Percentiles rank a stretch among this genome's conserved stretches.
These are phyloP conservation scores for Gautieria morchelliformis DNA, from an alignment of 768 basidiomycete genomes.

Conservation along the genomic window DNA sequence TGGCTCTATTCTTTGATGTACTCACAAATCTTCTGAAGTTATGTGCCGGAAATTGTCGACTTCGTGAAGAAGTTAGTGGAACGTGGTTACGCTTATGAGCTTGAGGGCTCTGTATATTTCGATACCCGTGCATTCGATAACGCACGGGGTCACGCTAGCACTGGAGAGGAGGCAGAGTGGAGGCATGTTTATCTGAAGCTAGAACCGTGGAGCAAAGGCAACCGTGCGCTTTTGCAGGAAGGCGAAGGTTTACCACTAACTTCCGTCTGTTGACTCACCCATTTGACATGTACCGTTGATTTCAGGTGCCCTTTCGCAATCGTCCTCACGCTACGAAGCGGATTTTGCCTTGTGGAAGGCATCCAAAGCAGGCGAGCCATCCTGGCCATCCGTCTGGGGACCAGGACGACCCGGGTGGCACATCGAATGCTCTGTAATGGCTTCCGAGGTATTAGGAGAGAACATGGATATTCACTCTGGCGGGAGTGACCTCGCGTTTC, in stretches of 20 bases:
- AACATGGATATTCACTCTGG: conserved; percentile 98
- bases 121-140: conserved; percentile 78
- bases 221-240: conserved; percentile 79
- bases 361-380: conserved; percentile 91
- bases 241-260: conserved; percentile 64
- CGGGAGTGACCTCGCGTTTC: conserved; percentile 95
- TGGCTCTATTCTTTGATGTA: not conserved
- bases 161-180: conserved; percentile 5
- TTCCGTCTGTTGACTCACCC: not conserved
- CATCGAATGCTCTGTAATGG: conserved; percentile 99
- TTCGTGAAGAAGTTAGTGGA: conserved; percentile 80
- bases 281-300: not conserved
- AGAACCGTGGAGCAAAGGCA: conserved; percentile 93
- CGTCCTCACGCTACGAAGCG: conserved; percentile 48
- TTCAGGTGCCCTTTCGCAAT: not conserved
- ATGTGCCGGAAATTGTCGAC: conserved; percentile 80
- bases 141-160: conserved; percentile 31
- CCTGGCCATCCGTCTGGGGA: conserved; percentile 96
- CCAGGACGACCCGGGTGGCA: conserved; percentile 97
- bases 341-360: conserved; percentile 99
- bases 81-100: conserved; percentile 77
- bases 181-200: conserved; percentile 84
- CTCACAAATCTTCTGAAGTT: not conserved
- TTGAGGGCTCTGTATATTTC: conserved; percentile 86
- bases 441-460: no score